phyloP scores from a whole-genome alignment of 495 filamentous ascomycete genomes.

The Annulohypoxylon stygium region DNA sequence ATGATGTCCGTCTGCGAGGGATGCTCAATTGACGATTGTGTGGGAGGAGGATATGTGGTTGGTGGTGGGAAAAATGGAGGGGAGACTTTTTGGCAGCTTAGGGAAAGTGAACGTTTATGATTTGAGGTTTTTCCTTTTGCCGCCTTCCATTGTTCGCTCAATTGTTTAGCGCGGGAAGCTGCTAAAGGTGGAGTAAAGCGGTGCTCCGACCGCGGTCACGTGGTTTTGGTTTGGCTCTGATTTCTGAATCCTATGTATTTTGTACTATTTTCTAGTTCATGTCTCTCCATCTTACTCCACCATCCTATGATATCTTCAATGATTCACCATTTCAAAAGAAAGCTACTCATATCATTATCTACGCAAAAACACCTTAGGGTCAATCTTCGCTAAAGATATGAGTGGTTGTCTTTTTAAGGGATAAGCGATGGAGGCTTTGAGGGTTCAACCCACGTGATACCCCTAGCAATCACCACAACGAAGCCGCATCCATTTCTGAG shows the following conservation, averaged over 20 bases:
- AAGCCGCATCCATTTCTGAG: background rate
- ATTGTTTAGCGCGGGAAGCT: constrained; percentile 35
- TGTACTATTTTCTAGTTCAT: background rate
- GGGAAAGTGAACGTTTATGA: constrained; percentile 22
- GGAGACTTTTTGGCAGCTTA: constrained; percentile 4
- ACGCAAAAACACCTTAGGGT: no score
- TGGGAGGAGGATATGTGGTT: constrained; percentile 16
- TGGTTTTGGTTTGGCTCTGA: background rate
- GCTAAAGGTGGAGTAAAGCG: constrained; percentile 28
- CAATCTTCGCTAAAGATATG: background rate
- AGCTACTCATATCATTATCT: no score
- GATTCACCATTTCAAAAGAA: no score
- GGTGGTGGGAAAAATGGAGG: constrained; percentile 6
- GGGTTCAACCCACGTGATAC: background rate
- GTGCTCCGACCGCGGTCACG: constrained; percentile 19
- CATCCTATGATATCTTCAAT: background rate
- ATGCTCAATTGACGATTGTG: constrained; percentile 45
- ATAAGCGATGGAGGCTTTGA: background rate
- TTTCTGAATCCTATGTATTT: background rate
- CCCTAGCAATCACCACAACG: background rate
- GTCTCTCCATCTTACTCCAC: background rate
- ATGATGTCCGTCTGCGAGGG: constrained; percentile 46
- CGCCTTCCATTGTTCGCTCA: constrained; percentile 24
- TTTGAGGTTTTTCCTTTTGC: constrained; percentile 41
- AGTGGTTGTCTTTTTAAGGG: background rate